These are phyloP conservation scores for Hanseniaspora jakobsenii DNA, from an alignment of 805 yeast genomes.

Conservation along the genomic window DNA sequence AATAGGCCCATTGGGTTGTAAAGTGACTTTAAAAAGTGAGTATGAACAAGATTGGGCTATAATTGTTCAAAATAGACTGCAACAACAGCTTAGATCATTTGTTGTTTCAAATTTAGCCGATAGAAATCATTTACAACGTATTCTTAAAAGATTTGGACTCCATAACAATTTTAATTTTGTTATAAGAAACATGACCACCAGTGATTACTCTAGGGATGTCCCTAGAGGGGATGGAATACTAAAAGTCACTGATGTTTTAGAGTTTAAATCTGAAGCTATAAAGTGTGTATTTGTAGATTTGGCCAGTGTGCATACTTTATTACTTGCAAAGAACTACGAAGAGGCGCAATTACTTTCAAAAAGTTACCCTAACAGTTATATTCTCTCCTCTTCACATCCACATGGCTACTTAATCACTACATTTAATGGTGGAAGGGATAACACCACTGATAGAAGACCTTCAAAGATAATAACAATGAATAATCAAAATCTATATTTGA, in stretches of 20 bases:
- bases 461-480: constrained; percentile 8
- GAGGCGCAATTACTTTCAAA: constrained; percentile 40
- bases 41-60: constrained; percentile 43
- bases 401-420: constrained; percentile 34
- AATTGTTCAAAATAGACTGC: constrained; percentile 46
- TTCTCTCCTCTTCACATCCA: constrained; percentile 5
- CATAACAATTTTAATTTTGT: constrained; percentile 3
- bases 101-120: constrained; percentile 58
- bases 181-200: constrained; percentile 25
- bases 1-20: constrained; percentile 69
- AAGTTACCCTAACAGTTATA: constrained; percentile 20
- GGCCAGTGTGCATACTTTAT: constrained; percentile 44
- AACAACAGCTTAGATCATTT: constrained; percentile 45
- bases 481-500: constrained; percentile 11
- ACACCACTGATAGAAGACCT: constrained; percentile 1
- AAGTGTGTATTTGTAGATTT: constrained; percentile 54
- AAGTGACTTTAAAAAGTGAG: constrained; percentile 44
- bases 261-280: constrained; percentile 42
- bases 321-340: constrained; percentile 40
- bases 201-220: constrained; percentile 37
- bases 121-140: constrained; percentile 32
- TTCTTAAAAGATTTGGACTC: constrained; percentile 25
- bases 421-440: constrained; percentile 30
- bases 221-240: constrained; percentile 27
- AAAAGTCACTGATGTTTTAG: constrained; percentile 50